Evolutionary conservation across 2,329 filamentous ascomycete species (phyloP), one percentile per base, ranked within the genome.

Genomic region (Colletotrichum scovillei): DNA sequence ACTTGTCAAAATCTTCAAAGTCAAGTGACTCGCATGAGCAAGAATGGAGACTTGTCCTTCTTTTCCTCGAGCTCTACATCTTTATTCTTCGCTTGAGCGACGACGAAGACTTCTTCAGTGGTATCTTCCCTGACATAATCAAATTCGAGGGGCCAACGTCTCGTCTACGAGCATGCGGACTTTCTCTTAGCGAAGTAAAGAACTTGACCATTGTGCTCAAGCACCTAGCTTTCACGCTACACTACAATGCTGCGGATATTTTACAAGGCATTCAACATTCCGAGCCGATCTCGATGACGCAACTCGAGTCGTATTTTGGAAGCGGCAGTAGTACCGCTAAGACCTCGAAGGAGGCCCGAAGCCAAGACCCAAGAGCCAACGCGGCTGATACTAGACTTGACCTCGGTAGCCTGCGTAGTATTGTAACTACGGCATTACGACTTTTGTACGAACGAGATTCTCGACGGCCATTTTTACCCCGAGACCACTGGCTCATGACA

Each of bases 361-460:
- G 26, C 38, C 24, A 63, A 22, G 49, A 56, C 19, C 8, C 63
- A 16, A 38, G 52, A 46, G 28, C 28, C 35, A 74, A 38, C 32
- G 63, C 59, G 62, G 73, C n/a, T 63, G 69, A 69, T 38, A 81
- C 79, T 26, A 80, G 78, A 55, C 76, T 97, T 75, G 94, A 92
- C 35, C 87, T 97, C 38, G 89, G 93, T 49, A 94, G 94, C 74
- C 90, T 98, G 70, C 93, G 94, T 78, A 91, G 89, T n/a, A 87
- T 96, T 3, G 91, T 95, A 7, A 97, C 95, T 2, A 92, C 92
- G 3, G 88, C 97, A 0, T 87, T 98, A 79, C 92, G 93, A 69
- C 96, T 97, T 88, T 86, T 98, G 9, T 98, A 98, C 80, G 95
- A 98, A 82, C 89, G 96, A 81, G 96, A 98, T 81, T 99, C 97